Base-by-base conservation (phyloP, 768 basidiomycete genomes). In the Tylopilus felleus region DNA sequence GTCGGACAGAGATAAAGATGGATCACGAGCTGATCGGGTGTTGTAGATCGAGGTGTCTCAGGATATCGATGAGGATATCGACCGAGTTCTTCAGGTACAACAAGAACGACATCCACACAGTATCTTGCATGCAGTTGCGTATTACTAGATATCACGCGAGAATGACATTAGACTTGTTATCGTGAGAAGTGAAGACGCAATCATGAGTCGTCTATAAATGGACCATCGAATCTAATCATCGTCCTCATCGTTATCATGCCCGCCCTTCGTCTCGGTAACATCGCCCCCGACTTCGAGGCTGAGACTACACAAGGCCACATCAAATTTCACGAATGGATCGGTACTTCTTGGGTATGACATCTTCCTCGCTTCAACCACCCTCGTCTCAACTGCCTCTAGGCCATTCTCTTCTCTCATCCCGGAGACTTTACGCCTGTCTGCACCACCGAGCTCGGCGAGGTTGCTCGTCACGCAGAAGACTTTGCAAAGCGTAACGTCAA, bases 401-500 rank as follows among this genome's bases (percentile, higher is more conserved):
- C 80, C 47, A 74, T 93, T 69, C 79, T 98, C 52, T 98, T 98
- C 82, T 96, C 93, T 28, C 94, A 97, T 72, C 93, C 93, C 1
- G 94, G 88, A 41, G 88, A 93, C 67, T 93, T 93, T 68, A 90
- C 89, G n/a, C 89, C 90, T 46, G 87, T 95, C 49, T 94, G 91
- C 81, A 95, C 97, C 45, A 99, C 97, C 51, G 97, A 98, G 76
- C 87, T 98, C 35, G 94, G 92, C 47, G 96, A 97, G 70, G 94
- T 97, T 41, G 88, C 97, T 47, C 86, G 92, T 59, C 89, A 91
- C 55, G 80, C 83, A 13, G 76, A 77, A 16, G 95, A 98, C 71
- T 99, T 98, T 69, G 78, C 75, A 47, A 84, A 86, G 67, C 88
- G 97, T 57, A 83, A 84, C 60, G 93, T 98, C 66, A 98, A 98